These are phyloP conservation scores for Floccularia luteovirens DNA, from an alignment of 768 basidiomycete genomes.

Conservation along the genomic window DNA sequence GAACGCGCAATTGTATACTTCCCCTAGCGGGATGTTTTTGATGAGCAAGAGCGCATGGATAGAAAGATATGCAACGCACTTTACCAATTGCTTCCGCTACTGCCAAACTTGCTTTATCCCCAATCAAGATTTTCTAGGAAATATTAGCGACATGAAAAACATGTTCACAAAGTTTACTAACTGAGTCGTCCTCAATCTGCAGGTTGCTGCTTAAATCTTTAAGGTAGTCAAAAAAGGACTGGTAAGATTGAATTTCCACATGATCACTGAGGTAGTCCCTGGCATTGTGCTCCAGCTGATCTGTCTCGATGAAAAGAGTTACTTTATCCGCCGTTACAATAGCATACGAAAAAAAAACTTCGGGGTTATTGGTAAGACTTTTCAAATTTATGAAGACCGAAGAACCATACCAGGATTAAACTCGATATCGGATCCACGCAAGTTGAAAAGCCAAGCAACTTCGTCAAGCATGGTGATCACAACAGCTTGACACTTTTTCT, in stretches of 20 bases:
- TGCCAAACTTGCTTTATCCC: conserved; percentile 74
- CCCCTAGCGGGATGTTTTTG: conserved; percentile 25
- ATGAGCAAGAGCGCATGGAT: conserved; percentile 1
- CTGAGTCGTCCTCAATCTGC: conserved; percentile 22
- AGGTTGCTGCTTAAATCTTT: conserved; percentile 33
- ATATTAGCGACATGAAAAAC: neutral
- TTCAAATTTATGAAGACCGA: neutral
- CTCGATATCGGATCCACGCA: conserved; percentile 87
- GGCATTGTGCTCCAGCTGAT: conserved; percentile 36
- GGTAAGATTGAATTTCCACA: conserved; percentile 68
- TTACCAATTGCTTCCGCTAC: conserved; percentile 75
- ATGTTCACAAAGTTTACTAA: conserved; percentile 10
- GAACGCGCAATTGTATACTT: conserved; percentile 58
- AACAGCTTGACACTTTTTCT: conserved; percentile 60
- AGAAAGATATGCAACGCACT: conserved; percentile 22
- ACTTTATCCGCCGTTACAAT: conserved; percentile 56
- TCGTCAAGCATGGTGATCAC: conserved; percentile 91
- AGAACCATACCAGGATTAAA: conserved; percentile 55
- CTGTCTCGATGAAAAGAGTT: conserved; percentile 62
- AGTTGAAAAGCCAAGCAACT: conserved; percentile 89
- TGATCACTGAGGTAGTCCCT: conserved; percentile 41
- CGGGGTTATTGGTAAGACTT: neutral
- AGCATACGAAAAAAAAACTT: conserved; percentile 92
- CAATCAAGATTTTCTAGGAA: conserved; percentile 64
- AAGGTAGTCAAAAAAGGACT: conserved; percentile 57